phyloP scores from a whole-genome alignment of 176 grass and related monocot genomes.

The Thalia dealbata region DNA sequence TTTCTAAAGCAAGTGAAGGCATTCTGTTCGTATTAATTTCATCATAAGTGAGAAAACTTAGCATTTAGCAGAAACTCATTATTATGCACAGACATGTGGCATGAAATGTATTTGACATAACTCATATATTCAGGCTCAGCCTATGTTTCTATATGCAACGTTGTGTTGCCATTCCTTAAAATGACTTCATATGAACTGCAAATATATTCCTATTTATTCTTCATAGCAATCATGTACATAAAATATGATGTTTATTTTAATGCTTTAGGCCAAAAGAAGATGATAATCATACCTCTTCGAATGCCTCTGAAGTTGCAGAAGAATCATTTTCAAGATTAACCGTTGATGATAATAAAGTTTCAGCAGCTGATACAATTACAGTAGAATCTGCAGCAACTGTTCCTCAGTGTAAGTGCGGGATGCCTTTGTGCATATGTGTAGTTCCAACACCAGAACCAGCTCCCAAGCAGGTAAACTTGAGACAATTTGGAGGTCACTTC shows the following conservation, averaged over 20 bases:
- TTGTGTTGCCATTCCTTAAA: not conserved
- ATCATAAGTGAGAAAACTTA: not conserved
- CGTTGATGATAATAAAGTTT: constrained; percentile 37
- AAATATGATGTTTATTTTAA: constrained; percentile 7
- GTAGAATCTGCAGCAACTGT: constrained; percentile 15
- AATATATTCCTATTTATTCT: not conserved
- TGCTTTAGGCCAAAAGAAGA: constrained; percentile 38
- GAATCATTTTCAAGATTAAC: constrained; percentile 70
- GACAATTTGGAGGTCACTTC: not conserved
- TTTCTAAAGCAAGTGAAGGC: not conserved
- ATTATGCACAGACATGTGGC: not conserved
- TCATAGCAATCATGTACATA: not conserved
- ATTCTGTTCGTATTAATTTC: not conserved
- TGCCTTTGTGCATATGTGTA: constrained; percentile 98
- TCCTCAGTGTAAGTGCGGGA: constrained; percentile 85
- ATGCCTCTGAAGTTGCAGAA: constrained; percentile 20
- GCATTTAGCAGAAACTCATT: not conserved
- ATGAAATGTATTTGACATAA: too few species aligned
- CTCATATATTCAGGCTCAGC: too few species aligned
- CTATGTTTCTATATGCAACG: not conserved
- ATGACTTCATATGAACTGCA: not conserved
- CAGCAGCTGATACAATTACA: constrained; percentile 17
- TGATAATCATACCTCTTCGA: constrained; percentile 15
- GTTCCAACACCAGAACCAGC: constrained; percentile 53
- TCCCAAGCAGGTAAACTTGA: constrained; percentile 38